These are phyloP conservation scores for Penicillium sp. DNA, from an alignment of 2,329 filamentous ascomycete genomes.

Conservation along the genomic window DNA sequence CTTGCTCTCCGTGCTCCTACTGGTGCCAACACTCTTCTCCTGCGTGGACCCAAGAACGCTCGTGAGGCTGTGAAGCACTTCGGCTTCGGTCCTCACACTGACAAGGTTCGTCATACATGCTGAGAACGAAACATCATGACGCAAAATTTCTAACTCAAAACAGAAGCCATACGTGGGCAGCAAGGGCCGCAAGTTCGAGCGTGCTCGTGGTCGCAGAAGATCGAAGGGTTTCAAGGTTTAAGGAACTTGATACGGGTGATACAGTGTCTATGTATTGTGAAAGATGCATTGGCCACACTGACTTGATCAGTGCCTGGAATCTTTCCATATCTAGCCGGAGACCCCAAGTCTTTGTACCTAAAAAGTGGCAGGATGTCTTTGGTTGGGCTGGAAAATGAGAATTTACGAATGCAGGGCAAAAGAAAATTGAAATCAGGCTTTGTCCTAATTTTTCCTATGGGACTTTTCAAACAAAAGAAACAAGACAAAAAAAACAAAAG, in stretches of 20 bases:
- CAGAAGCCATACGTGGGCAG: constrained; percentile 95
- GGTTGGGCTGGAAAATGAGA: constrained; percentile 23
- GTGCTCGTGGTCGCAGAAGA: constrained; percentile 96
- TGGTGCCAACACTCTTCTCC: constrained; percentile 92
- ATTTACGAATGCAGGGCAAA: constrained; percentile 28
- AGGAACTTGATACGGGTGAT: constrained; percentile 36
- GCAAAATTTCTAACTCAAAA: constrained; percentile 18
- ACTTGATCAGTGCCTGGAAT: constrained; percentile 17
- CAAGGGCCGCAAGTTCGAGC: constrained; percentile 99
- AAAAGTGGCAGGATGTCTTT: constrained; percentile 21
- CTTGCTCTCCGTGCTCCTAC: constrained; percentile 92
- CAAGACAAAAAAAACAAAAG: constrained; percentile 13
- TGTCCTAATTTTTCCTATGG: constrained; percentile 28
- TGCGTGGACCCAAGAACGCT: constrained; percentile 97
- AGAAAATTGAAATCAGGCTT: constrained; percentile 31
- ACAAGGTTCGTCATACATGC: constrained; percentile 68
- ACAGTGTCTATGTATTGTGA: constrained; percentile 16
- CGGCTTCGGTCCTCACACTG: constrained; percentile 93
- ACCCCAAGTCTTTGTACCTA: constrained; percentile 27
- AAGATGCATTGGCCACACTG: constrained; percentile 11
- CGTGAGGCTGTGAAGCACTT: constrained; percentile 99
- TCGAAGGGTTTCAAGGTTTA: constrained; percentile 99
- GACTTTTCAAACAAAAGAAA: constrained; percentile 22
- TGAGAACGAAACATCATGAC: background rate
- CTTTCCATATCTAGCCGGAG: constrained; percentile 20